Evolutionary conservation across 228 moss, liverwort and hornwort species (phyloP).

Genomic region (Sphagnum fallax): DNA sequence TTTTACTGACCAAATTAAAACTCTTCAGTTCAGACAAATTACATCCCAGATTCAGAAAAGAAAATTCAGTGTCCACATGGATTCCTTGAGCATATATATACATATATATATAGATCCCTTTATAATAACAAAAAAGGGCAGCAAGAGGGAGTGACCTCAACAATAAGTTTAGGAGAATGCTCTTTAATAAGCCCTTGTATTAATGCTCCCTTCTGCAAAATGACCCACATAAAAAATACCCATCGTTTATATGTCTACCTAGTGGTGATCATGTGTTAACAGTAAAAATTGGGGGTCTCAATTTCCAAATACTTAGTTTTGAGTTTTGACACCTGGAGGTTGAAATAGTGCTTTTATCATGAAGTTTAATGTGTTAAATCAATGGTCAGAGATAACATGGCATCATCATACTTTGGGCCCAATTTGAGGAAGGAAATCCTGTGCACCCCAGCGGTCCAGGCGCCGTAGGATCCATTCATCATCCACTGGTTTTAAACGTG

Average conservation of each 20-base stretch:
- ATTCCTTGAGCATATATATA: not conserved
- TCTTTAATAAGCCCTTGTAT: conserved; percentile 2
- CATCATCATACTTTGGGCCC: not conserved
- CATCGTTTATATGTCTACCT: no score
- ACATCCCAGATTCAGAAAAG: no score
- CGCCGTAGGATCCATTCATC: conserved; percentile 6
- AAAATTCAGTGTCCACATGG: not conserved
- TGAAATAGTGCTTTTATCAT: no score
- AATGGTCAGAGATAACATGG: no score
- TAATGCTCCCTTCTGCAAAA: conserved; percentile 8
- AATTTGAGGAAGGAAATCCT: conserved; percentile 1
- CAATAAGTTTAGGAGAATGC: conserved; percentile 2
- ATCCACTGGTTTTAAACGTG: conserved; percentile 7
- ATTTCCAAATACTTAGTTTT: no score
- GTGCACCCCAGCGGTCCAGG: conserved; percentile 8
- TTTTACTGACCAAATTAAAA: not conserved
- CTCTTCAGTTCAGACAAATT: not conserved
- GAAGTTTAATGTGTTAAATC: no score
- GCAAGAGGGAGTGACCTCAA: conserved; percentile 1
- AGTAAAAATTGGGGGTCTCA: no score
- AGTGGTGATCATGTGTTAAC: no score
- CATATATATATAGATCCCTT: not conserved
- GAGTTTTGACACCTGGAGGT: no score
- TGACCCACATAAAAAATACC: no score
- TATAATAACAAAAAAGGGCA: not conserved